Evolutionary conservation across 345 rosid species (phyloP), one percentile per base, ranked within the genome.

Genomic region (Lumnitzera littorea): DNA sequence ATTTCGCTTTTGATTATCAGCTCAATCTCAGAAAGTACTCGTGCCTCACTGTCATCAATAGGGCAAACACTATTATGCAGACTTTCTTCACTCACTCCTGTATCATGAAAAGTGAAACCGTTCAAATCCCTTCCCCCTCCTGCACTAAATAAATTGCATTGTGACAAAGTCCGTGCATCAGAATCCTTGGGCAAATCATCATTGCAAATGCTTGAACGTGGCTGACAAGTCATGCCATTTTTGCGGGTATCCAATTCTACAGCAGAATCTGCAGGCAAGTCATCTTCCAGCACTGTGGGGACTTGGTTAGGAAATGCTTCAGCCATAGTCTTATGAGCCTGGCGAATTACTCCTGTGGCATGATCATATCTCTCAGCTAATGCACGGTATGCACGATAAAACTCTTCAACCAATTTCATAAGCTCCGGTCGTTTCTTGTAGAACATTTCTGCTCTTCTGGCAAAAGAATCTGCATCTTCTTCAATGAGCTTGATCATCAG

Each of bases 391-490:
- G 89, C 96, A 72, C 99, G 79, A 74, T 95, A 95, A 71, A 95
- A 95, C 75, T 95, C 97, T 79, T 95, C 99, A 0, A 91, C 99
- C 80, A 91, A 57, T 70, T 88, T 85, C 94, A 95, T 84, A 65
- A 95, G 89, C 70, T 95, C 98, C 13, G 99, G 98, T 46, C 99
- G 89, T 76, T 88, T 83, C 84, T 84, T 88, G 64, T 91, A 95
- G 70, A 91, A 95, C 99, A 95, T 88, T 64, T 95, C 99, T 24
- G 99, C 99, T 74, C 96, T 81, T 72, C 91, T 86, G 25, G 99
- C 99, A 64, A 95, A 95, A n/a, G 99, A 91, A 73, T 95, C 99
- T 41, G 97, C 99, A 77, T 95, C 99, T 77, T 91, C 96, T 78
- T 91, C 99, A 48, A 91, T 83, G 71, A 95, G 86, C 78, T 84